Evolutionary conservation across 148 eudicot genomes (phyloP).

Genomic region (Silene uniflora): DNA sequence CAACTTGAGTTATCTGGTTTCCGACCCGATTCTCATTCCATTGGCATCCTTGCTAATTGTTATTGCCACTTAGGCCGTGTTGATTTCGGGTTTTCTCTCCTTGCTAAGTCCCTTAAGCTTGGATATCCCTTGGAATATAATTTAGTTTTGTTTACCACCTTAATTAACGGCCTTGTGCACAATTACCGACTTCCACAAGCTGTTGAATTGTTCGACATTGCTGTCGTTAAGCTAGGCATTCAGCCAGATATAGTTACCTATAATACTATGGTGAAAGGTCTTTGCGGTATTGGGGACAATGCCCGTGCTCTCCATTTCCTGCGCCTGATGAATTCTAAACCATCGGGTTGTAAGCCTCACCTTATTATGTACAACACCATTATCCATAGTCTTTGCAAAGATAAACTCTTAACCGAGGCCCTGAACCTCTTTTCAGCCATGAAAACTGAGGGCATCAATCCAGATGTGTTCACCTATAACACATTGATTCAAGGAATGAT

Average conservation of each 20-base stretch:
- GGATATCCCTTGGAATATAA: neutral
- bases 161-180: slow-evolving; percentile 16
- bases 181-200: neutral
- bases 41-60: slow-evolving; percentile 12
- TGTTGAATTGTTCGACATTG: neutral
- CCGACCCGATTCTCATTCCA: neutral
- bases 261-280: slow-evolving; percentile 32
- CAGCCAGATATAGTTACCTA: neutral
- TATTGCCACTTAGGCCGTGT: slow-evolving; percentile 16
- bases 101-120: slow-evolving; percentile 9
- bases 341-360: neutral
- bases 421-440: neutral
- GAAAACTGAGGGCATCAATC: slow-evolving; percentile 9
- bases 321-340: neutral
- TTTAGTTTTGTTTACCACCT: neutral
- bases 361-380: slow-evolving; percentile 15
- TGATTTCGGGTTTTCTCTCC: slow-evolving; percentile 14
- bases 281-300: slow-evolving; percentile 36
- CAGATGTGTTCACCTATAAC: slow-evolving; percentile 15
- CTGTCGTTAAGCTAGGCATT: slow-evolving; percentile 6
- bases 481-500: slow-evolving; percentile 15
- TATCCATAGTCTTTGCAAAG: slow-evolving; percentile 20
- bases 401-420: neutral
- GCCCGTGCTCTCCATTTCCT: slow-evolving; percentile 30
- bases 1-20: slow-evolving; percentile 3